Percentiles rank a stretch among this genome's conserved stretches.
Conservation (phyloP, 768 basidiomycete genomes). For the Suillus hirtellus region DNA sequence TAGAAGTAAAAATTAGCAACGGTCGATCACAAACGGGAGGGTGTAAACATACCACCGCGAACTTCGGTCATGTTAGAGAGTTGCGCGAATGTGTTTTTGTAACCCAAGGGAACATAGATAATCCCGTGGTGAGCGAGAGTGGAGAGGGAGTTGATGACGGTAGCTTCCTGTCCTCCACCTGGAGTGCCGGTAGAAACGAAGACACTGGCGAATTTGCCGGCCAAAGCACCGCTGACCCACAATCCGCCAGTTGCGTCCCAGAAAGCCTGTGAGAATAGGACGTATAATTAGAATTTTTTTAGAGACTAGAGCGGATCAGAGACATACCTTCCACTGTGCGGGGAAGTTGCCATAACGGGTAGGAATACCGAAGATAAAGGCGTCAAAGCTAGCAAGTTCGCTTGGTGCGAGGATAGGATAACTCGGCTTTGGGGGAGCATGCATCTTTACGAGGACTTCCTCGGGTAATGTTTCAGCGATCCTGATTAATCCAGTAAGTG, state of each 20-base stretch:
- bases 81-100: slow-evolving; percentile 46
- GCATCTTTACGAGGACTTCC: slow-evolving; percentile 66
- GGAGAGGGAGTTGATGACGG: slow-evolving; percentile 50
- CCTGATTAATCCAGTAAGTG: slow-evolving; percentile 34
- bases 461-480: slow-evolving; percentile 76
- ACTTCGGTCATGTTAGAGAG: slow-evolving; percentile 47
- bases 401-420: slow-evolving; percentile 67
- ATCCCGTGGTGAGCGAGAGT: slow-evolving; percentile 75
- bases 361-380: slow-evolving; percentile 73
- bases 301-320: slow-evolving; percentile 9
- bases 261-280: slow-evolving; percentile 46
- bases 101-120: slow-evolving; percentile 72
- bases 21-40: not conserved
- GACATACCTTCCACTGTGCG: slow-evolving; percentile 71
- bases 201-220: slow-evolving; percentile 73
- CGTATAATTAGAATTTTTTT: slow-evolving; percentile 10
- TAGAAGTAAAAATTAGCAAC: slow-evolving; percentile 9
- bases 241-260: slow-evolving; percentile 75
- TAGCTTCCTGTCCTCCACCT: slow-evolving; percentile 81
- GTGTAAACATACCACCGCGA: slow-evolving; percentile 53
- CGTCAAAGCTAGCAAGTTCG: slow-evolving; percentile 62
- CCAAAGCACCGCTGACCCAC: slow-evolving; percentile 59
- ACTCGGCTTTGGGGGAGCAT: slow-evolving; percentile 67
- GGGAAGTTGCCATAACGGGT: slow-evolving; percentile 83
- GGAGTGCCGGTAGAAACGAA: slow-evolving; percentile 75